Evolutionary conservation across 1,139 yeast species (phyloP).

Genomic region (Eremothecium gossypii): DNA sequence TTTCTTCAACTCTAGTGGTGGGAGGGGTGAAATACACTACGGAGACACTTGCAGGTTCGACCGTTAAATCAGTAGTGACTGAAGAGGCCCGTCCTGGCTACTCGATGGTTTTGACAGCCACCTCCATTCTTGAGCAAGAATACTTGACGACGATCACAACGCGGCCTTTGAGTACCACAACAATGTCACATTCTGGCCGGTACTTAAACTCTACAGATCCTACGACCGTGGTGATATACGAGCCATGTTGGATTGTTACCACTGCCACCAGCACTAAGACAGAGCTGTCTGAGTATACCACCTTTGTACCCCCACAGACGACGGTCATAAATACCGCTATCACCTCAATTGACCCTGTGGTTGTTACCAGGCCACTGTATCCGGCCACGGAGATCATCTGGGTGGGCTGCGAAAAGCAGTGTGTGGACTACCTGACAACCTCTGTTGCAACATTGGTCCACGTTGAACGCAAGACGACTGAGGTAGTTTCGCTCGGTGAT

Average conservation of each 20-base stretch:
- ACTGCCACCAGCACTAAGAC: constrained; percentile 1
- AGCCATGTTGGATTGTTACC: constrained; percentile 9
- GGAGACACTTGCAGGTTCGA: constrained; percentile 2
- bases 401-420: not conserved
- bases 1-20: not conserved
- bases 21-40: constrained; percentile 2
- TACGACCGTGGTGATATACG: constrained; percentile 7
- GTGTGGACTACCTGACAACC: not conserved
- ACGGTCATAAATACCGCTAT: constrained; percentile 5
- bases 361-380: not conserved
- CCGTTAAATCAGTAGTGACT: constrained; percentile 1
- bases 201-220: constrained; percentile 6
- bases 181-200: constrained; percentile 5
- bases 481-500: no score
- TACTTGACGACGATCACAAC: constrained; percentile 8
- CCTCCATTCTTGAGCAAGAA: constrained; percentile 4
- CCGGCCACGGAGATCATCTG: constrained; percentile 2
- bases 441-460: not conserved
- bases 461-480: not conserved
- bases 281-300: constrained; percentile 5
- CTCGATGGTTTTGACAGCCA: constrained; percentile 1
- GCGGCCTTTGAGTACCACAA: constrained; percentile 8
- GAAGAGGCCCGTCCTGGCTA: constrained; percentile 1
- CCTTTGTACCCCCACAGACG: not conserved
- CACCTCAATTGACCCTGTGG: constrained; percentile 3